Base-by-base conservation (phyloP, 305 asterid species). In the Rubia occidens region DNA sequence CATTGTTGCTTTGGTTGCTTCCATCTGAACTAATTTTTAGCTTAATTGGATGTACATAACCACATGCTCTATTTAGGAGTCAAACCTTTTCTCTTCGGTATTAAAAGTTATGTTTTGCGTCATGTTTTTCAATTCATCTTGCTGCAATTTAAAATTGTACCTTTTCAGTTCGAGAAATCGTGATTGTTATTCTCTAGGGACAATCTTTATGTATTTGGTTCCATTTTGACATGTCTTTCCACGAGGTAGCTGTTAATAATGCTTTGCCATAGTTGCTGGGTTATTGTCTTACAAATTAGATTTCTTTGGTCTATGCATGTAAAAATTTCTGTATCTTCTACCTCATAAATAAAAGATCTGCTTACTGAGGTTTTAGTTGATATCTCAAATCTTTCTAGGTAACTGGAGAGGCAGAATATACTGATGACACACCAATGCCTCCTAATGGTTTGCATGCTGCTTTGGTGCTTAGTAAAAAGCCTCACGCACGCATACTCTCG, bases 381-480 rank as follows among this genome's bases (percentile, higher is more conserved):
- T 81, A 54, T 64, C 58, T 43, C 20, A 40, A 51, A 56, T 66
- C 17, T 80, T 76, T 74, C 49, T 80, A 94, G 98, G 98, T 90
- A 77, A 85, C 96, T 64, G 97, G 98, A 67, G 98, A 94, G 85
- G 97, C 97, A 39, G 98, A 94, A 82, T 94, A 94, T 75, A 84
- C 96, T 44, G 98, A 94, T 83, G 98, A 94, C 77, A 85, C 77
- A 47, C 92, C 94, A 67, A 84, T 87, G 89, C 98, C 98, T 70
- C 95, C 91, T 21, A 88, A 87, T 47, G 42, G 95, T 64, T 81
- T 93, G 72, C 89, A 86, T 80, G 98, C 97, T 73, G 89, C 95
- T 71, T 74, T 82, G 62, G 67, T 93, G 64, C 77, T 93, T 79
- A 93, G 98, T 75, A 88, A 79, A 80, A 94, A 88, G 79, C 92